These are phyloP conservation scores for Reutealis trisperma DNA, from an alignment of 345 rosid genomes.

Conservation along the genomic window DNA sequence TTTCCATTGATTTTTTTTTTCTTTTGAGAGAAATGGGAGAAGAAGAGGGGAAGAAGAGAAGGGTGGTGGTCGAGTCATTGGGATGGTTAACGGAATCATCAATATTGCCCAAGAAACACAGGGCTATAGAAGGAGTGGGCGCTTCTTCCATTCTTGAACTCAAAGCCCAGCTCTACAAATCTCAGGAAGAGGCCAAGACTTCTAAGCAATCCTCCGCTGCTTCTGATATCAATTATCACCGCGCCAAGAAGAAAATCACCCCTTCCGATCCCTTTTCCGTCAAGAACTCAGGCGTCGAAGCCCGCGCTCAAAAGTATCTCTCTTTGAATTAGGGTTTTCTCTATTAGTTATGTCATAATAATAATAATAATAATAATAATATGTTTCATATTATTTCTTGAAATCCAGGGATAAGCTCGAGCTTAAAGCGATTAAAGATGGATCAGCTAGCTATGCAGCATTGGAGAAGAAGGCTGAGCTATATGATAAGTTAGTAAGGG, in stretches of 20 bases:
- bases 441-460: slow-evolving; percentile 80
- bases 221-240: slow-evolving; percentile 60
- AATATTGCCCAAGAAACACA: slow-evolving; percentile 85
- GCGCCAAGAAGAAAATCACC: slow-evolving; percentile 66
- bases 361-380: no score
- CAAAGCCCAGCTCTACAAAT: slow-evolving; percentile 83
- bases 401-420: slow-evolving; percentile 81
- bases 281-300: slow-evolving; percentile 79
- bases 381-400: neutral
- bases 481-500: slow-evolving; percentile 75
- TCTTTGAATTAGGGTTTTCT: neutral
- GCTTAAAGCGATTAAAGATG: slow-evolving; percentile 78
- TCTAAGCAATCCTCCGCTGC: slow-evolving; percentile 60
- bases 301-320: slow-evolving; percentile 67
- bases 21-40: slow-evolving; percentile 27
- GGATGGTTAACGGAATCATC: slow-evolving; percentile 98
- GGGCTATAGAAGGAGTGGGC: slow-evolving; percentile 88
- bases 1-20: neutral
- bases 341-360: no score
- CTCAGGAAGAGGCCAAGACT: slow-evolving; percentile 76
- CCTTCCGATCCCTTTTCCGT: slow-evolving; percentile 53
- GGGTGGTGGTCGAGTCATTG: slow-evolving; percentile 72
- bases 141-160: slow-evolving; percentile 83
- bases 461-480: slow-evolving; percentile 86
- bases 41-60: slow-evolving; percentile 54